Percentiles rank a stretch among this genome's conserved stretches.
These are phyloP conservation scores for Coemansia nantahalensis DNA, from an alignment of 192 early-diverging fungal genomes.

Conservation along the genomic window DNA sequence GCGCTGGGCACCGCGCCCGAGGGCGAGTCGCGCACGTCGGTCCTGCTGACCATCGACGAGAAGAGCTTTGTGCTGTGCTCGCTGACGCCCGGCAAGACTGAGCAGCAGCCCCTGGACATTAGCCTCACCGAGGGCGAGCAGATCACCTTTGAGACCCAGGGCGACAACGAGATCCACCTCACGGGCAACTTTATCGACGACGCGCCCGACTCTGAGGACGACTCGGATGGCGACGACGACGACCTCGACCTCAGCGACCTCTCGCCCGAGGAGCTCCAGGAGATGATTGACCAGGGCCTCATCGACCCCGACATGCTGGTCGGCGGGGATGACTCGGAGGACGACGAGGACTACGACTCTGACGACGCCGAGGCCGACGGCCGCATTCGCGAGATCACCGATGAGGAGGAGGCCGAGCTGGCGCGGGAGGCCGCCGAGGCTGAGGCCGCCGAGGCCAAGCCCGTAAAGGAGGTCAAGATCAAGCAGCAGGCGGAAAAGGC, in stretches of 20 bases:
- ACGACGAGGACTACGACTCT: slow-evolving; percentile 46
- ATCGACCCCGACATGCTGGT: slow-evolving; percentile 26
- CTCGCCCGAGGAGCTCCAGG: slow-evolving; percentile 31
- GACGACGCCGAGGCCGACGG: slow-evolving; percentile 48
- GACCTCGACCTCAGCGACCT: slow-evolving; percentile 24
- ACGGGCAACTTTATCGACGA: slow-evolving; percentile 52
- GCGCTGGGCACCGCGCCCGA: slow-evolving; percentile 60
- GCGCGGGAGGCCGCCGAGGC: slow-evolving; percentile 30
- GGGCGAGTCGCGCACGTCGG: slow-evolving; percentile 59
- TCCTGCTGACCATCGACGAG: slow-evolving; percentile 68
- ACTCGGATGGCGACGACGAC: slow-evolving; percentile 40
- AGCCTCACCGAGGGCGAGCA: slow-evolving; percentile 75
- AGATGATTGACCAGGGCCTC: slow-evolving; percentile 28
- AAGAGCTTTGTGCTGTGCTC: slow-evolving; percentile 79
- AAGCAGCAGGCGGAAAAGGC: slow-evolving; percentile 48
- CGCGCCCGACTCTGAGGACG: slow-evolving; percentile 49
- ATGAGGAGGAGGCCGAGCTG: slow-evolving; percentile 44
- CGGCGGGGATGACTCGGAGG: slow-evolving; percentile 36
- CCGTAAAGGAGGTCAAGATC: slow-evolving; percentile 48
- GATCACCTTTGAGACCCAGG: slow-evolving; percentile 70
- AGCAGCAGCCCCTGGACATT: slow-evolving; percentile 74
- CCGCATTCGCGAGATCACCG: slow-evolving; percentile 39
- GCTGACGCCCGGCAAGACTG: slow-evolving; percentile 69
- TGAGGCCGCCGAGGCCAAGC: slow-evolving; percentile 1
- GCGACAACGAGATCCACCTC: slow-evolving; percentile 55